A percentile compares a stretch with the other conserved stretches of the same genome.
Evolutionary conservation across 306 rosid genomes (phyloP).

Genomic region (Quercus bicolor): DNA sequence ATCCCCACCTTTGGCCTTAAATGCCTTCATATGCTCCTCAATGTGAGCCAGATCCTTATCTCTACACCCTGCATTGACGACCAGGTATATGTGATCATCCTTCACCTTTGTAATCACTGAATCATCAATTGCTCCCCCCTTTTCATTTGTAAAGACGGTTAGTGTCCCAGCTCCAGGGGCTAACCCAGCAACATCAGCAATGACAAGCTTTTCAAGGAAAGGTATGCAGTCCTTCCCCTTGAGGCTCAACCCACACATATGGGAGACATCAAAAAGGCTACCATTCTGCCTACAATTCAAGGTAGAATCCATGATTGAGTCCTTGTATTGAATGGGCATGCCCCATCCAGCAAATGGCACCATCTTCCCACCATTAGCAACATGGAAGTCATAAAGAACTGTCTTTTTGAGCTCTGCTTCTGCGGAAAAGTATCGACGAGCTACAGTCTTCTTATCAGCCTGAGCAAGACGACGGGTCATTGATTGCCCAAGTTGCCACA

Average conservation of each 20-base stretch:
- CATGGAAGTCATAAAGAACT: slow-evolving; percentile 76
- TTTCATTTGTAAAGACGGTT: slow-evolving; percentile 90
- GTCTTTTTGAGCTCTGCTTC: slow-evolving; percentile 89
- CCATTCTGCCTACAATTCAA: slow-evolving; percentile 83
- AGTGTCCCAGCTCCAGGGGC: slow-evolving; percentile 75
- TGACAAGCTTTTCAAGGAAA: slow-evolving; percentile 79
- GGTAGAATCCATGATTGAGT: slow-evolving; percentile 89
- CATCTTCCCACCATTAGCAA: slow-evolving; percentile 90
- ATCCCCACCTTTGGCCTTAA: slow-evolving; percentile 96
- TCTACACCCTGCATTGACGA: slow-evolving; percentile 94
- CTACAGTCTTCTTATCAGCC: slow-evolving; percentile 73
- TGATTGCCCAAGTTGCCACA: slow-evolving; percentile 85
- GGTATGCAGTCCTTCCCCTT: slow-evolving; percentile 71
- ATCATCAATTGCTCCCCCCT: slow-evolving; percentile 94
- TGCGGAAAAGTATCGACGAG: slow-evolving; percentile 56
- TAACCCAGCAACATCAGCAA: slow-evolving; percentile 87
- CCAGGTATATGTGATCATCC: slow-evolving; percentile 77
- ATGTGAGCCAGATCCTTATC: slow-evolving; percentile 94
- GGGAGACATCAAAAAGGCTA: slow-evolving; percentile 80
- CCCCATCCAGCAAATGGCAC: slow-evolving; percentile 98
- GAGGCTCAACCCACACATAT: slow-evolving; percentile 92
- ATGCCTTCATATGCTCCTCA: slow-evolving; percentile 88
- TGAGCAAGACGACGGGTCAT: slow-evolving; percentile 77
- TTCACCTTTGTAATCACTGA: slow-evolving; percentile 85
- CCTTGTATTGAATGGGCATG: slow-evolving; percentile 97